These are phyloP conservation scores for Penicillium coffeae DNA, from an alignment of 495 filamentous ascomycete genomes.

Conservation along the genomic window DNA sequence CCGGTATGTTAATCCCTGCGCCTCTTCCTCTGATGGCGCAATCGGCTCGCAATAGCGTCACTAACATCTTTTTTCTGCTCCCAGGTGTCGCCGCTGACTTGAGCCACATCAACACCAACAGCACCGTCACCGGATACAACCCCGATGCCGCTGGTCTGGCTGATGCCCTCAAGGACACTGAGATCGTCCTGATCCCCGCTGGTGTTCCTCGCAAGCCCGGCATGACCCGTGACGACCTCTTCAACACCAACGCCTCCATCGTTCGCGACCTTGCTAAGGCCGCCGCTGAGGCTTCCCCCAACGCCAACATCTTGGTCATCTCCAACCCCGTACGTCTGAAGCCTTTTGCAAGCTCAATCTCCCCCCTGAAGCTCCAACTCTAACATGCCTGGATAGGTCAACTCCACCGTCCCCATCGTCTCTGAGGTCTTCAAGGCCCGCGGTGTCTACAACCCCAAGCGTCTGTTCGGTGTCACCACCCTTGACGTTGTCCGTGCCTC, in stretches of 20 bases:
- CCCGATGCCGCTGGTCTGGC: constrained; percentile 70
- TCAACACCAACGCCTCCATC: constrained; percentile 99
- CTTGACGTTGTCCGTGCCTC: constrained; percentile 97
- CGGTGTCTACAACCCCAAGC: constrained; percentile 97
- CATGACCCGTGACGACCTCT: constrained; percentile 98
- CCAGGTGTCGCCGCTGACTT: constrained; percentile 96
- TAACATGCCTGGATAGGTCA: constrained; percentile 51
- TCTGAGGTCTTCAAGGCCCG: constrained; percentile 92
- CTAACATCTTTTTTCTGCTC: not conserved
- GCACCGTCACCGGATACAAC: constrained; percentile 84
- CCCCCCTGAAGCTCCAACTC: constrained; percentile 1
- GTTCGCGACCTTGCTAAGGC: constrained; percentile 98
- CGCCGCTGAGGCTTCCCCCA: constrained; percentile 77
- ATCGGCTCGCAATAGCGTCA: not conserved
- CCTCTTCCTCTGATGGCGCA: not conserved
- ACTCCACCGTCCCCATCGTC: constrained; percentile 96
- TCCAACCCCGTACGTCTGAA: constrained; percentile 72
- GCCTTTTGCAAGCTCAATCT: not conserved
- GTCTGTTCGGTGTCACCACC: constrained; percentile 98
- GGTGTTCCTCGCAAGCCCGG: constrained; percentile 99
- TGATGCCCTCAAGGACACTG: constrained; percentile 73
- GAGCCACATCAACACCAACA: constrained; percentile 98
- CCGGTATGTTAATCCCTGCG: constrained; percentile 59
- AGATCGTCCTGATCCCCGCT: constrained; percentile 95
- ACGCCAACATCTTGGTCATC: constrained; percentile 96